A percentile compares a stretch with the other conserved stretches of the same genome.
phyloP scores from a whole-genome alignment of 1,284 basidiomycete species.

The Rhodotorula sp. region DNA sequence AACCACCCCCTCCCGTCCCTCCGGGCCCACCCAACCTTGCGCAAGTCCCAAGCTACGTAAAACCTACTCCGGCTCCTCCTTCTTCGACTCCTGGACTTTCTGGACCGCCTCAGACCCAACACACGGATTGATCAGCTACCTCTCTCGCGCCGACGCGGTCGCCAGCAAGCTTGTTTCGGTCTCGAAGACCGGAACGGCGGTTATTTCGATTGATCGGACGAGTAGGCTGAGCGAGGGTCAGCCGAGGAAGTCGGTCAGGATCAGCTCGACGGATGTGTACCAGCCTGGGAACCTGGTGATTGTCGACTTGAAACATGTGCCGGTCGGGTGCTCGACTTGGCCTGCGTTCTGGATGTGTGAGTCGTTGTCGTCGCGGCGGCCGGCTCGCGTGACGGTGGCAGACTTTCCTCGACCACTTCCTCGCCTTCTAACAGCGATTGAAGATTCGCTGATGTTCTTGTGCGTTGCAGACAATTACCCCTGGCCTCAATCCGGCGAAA shows the following conservation, averaged over 20 bases:
- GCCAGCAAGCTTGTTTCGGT: background rate
- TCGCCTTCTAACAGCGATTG: too few relatives aligned
- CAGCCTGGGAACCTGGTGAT: constrained; percentile 8
- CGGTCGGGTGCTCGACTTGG: constrained; percentile 25
- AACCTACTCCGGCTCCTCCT: constrained; percentile 15
- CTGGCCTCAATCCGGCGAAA: constrained; percentile 42
- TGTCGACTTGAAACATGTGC: constrained; percentile 2
- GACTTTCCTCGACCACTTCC: too few relatives aligned
- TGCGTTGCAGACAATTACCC: constrained; percentile 13
- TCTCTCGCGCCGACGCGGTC: background rate
- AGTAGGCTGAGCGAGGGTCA: background rate
- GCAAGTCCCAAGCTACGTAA: constrained; percentile 11
- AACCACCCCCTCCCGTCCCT: background rate
- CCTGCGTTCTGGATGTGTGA: constrained; percentile 38
- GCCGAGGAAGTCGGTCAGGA: background rate
- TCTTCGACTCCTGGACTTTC: constrained; percentile 22
- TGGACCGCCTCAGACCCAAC: constrained; percentile 12
- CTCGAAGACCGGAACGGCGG: background rate
- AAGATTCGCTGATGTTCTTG: too few relatives aligned
- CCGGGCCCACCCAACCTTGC: background rate
- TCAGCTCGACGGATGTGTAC: background rate
- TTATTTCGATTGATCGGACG: background rate
- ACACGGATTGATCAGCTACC: constrained; percentile 15
- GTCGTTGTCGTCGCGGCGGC: background rate
- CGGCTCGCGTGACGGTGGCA: too few relatives aligned